Evolutionary conservation across 139 green algal species (phyloP), one percentile per base, ranked within the genome.

Genomic region (Picochlorum sp.): DNA sequence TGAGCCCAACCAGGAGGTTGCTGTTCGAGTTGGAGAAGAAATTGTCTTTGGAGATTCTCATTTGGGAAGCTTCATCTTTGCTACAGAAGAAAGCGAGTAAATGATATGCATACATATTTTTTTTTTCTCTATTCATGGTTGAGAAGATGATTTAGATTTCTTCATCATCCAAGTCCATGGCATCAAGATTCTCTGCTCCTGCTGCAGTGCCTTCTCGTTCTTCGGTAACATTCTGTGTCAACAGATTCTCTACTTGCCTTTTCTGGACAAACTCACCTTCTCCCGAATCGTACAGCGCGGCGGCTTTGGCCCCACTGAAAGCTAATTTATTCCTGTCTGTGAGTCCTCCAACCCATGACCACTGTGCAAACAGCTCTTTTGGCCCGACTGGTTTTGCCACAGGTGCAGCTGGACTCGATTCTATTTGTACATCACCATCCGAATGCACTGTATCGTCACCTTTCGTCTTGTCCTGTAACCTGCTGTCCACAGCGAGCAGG

Each of bases 1-100:
- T 8, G n/a, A 77, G 13, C 61, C 79, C 4, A 74, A 70, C 16
- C 47, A 74, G 26, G 58, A 78, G 23, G 56, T 72, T 34, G 13
- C 20, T 30, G 51, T 84, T 24, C 18, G 30, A 9, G 52, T 72
- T 21, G 70, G 67, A 11, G 38, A 37, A 34, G 75, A 75, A 30
- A 56, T 80, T 6, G 68, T 73, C 2, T 85, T 83, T 73, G 76
- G 79, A 32, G 66, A 79, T 45, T 47, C 51, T 14, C 50, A 68
- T 23, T 18, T 76, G 20, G 70, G 64, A 6, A 24, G 26, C 46
- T 75, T 60, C 61, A 38, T 38, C 3, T 23, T 75, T 28, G 41
- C 44, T 14, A 23, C 50, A 14, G 37, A 63, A 4, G 16, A 47
- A 37, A 51, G 70, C 14, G 44, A 41, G 23, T 38, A 21, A 59